Evolutionary conservation across 371 early-diverging fungal species (phyloP).

Genomic region (Caulochytrium protostelioides): DNA sequence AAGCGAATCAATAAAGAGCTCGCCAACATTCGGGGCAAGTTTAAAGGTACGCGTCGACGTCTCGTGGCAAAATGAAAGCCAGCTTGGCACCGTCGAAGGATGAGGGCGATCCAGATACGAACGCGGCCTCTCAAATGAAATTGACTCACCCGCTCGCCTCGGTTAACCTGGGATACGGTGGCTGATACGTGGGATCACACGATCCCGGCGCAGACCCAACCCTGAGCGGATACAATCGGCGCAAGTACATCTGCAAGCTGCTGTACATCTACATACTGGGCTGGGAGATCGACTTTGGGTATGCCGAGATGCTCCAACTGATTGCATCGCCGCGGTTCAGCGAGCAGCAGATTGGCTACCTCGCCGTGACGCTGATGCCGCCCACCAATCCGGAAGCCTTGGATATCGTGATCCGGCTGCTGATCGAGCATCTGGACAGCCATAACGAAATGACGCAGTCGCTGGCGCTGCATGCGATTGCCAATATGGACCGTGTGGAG

Average conservation of each 20-base stretch:
- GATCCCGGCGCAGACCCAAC: slow-evolving; percentile 35
- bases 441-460: slow-evolving; percentile 71
- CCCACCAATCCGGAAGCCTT: slow-evolving; percentile 64
- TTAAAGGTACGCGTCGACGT: slow-evolving; percentile 48
- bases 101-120: not conserved
- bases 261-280: slow-evolving; percentile 95
- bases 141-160: not conserved
- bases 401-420: slow-evolving; percentile 61
- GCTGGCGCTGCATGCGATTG: slow-evolving; percentile 79
- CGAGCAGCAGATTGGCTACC: slow-evolving; percentile 92
- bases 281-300: slow-evolving; percentile 92
- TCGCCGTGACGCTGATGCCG: slow-evolving; percentile 76
- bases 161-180: not conserved
- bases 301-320: slow-evolving; percentile 81
- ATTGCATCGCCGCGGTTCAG: slow-evolving; percentile 71
- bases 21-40: slow-evolving; percentile 91
- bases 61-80: not conserved
- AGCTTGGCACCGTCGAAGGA: not conserved
- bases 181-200: not conserved
- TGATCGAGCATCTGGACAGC: slow-evolving; percentile 71
- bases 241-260: slow-evolving; percentile 93
- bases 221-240: slow-evolving; percentile 89
- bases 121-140: not conserved
- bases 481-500: slow-evolving; percentile 76
- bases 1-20: slow-evolving; percentile 95